These are phyloP conservation scores for Leccinellum luteum DNA, from an alignment of 768 basidiomycete genomes.

Conservation along the genomic window DNA sequence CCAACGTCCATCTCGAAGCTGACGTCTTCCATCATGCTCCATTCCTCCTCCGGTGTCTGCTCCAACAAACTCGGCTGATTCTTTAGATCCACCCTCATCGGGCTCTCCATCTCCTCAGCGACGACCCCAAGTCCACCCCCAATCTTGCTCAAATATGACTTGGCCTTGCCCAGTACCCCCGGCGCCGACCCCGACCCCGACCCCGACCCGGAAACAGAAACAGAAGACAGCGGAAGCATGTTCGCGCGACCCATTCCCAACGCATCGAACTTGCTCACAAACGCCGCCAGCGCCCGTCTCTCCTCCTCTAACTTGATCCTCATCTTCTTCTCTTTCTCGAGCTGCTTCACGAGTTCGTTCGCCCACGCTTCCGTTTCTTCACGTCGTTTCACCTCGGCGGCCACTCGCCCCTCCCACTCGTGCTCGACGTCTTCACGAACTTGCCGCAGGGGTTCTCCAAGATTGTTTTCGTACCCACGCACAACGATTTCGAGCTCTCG, in stretches of 20 bases:
- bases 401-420: conserved; percentile 64
- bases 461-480: conserved; percentile 68
- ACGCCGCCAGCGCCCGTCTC: conserved; percentile 71
- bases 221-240: conserved; percentile 30
- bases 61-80: conserved; percentile 53
- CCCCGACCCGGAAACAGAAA: conserved; percentile 1
- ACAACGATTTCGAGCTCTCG: conserved; percentile 74
- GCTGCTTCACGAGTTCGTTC: conserved; percentile 65
- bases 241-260: conserved; percentile 49
- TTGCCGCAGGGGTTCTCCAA: conserved; percentile 62
- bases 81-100: conserved; percentile 47
- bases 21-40: conserved; percentile 43
- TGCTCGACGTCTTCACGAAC: conserved; percentile 73
- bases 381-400: conserved; percentile 53
- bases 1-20: conserved; percentile 49
- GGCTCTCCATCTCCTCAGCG: conserved; percentile 43
- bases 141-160: conserved; percentile 46
- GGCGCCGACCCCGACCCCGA: neutral
- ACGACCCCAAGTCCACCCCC: conserved; percentile 22
- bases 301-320: conserved; percentile 72
- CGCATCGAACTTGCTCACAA: conserved; percentile 81
- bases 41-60: conserved; percentile 59
- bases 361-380: conserved; percentile 76
- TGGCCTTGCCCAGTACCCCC: conserved; percentile 39
- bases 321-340: conserved; percentile 79